Base-by-base conservation (phyloP, 2,329 filamentous ascomycete species). In the Penicillium fuscoglaucum region DNA sequence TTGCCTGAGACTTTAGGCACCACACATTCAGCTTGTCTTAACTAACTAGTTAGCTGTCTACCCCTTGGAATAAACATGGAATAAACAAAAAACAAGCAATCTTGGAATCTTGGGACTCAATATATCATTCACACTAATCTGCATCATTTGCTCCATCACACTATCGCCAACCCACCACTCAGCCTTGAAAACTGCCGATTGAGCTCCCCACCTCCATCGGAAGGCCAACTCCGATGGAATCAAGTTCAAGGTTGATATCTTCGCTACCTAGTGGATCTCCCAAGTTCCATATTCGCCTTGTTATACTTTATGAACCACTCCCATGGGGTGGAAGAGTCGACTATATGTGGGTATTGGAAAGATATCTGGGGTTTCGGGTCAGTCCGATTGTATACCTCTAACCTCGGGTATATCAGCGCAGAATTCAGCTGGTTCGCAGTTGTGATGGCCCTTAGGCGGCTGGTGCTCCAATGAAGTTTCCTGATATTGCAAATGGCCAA, bases 331-430 rank as follows among this genome's bases (percentile, higher is more conserved):
- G 31, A 1, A 33, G 31, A 33, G 31, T 33, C 31, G 31, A 13
- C 31, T 15, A 33, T 12, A 33, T 33, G 31, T 33, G 4, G 31
- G 31, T 33, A 13, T 33, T 33, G 10, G 31, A 12, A 2, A 33
- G 31, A 15, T 15, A 37, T 37, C 35, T 8, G 13, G 31, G 29
- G 26, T 3, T 47, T 21, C 57, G 57, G 57, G 43, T 45, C 13
- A 48, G n/a, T 57, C 45, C 39, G 48, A 48, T 19, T 17, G 19
- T 12, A 55, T 40, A 28, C 19, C n/a, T 26, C 13, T 43, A 59
- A 63, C 58, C 54, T 61, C 59, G 58, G 55, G 47, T 26, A 50
- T 17, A 5, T 19, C 9, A 21, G 19, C 12, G 39, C 28, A 7
- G 21, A 24, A 50, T n/a, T 19, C 13, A 24, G 24, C 37, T n/a